phyloP scores from a whole-genome alignment of 768 basidiomycete species.

The Trametes cubensis region DNA sequence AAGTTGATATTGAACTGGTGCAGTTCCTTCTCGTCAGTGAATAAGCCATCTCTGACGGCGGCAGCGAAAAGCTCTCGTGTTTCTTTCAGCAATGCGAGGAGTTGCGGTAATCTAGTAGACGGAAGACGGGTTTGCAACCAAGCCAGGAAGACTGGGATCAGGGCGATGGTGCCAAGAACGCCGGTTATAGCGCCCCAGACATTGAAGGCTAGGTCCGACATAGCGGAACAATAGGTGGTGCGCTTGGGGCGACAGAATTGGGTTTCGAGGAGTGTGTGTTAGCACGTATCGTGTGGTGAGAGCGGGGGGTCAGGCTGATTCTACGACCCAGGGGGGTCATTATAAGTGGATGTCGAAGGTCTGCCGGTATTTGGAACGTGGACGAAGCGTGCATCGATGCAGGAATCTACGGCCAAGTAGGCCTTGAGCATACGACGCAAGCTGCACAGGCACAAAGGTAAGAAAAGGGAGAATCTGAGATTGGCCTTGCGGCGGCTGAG shows the following conservation, averaged over 20 bases:
- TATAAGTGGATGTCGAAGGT: not conserved
- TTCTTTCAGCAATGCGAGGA: not conserved
- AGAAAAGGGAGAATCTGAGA: too few species aligned
- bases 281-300: too few species aligned
- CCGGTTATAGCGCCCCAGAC: conserved; percentile 14
- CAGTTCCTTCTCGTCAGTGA: too few species aligned
- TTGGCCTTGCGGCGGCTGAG: too few species aligned
- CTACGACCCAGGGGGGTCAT: not conserved
- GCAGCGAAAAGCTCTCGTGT: not conserved
- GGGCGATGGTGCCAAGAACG: not conserved
- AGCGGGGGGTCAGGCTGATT: too few species aligned
- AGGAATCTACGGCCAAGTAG: not conserved
- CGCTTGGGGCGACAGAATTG: too few species aligned
- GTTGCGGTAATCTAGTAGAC: not conserved
- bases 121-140: not conserved
- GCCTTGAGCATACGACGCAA: too few species aligned
- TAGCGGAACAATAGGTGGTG: not conserved
- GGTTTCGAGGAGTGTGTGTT: too few species aligned
- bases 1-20: too few species aligned
- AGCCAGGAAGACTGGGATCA: not conserved
- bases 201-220: conserved; percentile 2
- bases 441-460: not conserved
- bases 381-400: not conserved
- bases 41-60: too few species aligned
- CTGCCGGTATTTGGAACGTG: not conserved